A percentile compares a stretch with the other conserved stretches of the same genome.
phyloP scores from a whole-genome alignment of 305 asterid genomes.

The Ilex paraguariensis region DNA sequence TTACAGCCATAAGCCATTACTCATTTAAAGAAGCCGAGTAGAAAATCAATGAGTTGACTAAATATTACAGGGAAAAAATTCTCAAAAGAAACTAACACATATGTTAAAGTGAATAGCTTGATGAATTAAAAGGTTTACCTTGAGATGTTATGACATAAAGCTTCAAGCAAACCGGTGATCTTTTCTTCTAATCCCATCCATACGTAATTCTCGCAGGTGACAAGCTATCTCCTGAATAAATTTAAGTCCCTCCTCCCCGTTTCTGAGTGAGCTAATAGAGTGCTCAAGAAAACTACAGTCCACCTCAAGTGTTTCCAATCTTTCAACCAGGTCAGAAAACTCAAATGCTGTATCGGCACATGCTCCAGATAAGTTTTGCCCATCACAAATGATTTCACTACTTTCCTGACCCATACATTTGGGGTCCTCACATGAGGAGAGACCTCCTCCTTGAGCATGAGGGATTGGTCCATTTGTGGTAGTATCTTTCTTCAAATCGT shows the following conservation, averaged over 20 bases:
- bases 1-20: too few relatives aligned
- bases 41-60: too few relatives aligned
- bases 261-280: conserved; percentile 35
- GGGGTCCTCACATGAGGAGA: conserved; percentile 5
- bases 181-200: conserved; percentile 21
- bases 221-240: conserved; percentile 38
- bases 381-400: conserved; percentile 13
- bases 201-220: conserved; percentile 39
- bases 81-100: not conserved
- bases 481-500: conserved; percentile 12
- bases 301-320: conserved; percentile 42
- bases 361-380: not conserved
- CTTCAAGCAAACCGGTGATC: conserved; percentile 14
- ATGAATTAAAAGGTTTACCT: conserved; percentile 23
- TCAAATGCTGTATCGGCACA: conserved; percentile 28
- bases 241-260: conserved; percentile 40
- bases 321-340: conserved; percentile 33
- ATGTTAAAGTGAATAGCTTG: conserved; percentile 1
- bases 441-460: conserved; percentile 16
- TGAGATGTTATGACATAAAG: conserved; percentile 10
- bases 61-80: too few relatives aligned
- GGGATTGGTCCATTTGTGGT: conserved; percentile 13
- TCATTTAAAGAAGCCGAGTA: too few relatives aligned
- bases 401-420: conserved; percentile 16
- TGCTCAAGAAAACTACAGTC: conserved; percentile 40